Conservation (phyloP, 352 stramenopile species). For the Globisporangium barbulae region DNA sequence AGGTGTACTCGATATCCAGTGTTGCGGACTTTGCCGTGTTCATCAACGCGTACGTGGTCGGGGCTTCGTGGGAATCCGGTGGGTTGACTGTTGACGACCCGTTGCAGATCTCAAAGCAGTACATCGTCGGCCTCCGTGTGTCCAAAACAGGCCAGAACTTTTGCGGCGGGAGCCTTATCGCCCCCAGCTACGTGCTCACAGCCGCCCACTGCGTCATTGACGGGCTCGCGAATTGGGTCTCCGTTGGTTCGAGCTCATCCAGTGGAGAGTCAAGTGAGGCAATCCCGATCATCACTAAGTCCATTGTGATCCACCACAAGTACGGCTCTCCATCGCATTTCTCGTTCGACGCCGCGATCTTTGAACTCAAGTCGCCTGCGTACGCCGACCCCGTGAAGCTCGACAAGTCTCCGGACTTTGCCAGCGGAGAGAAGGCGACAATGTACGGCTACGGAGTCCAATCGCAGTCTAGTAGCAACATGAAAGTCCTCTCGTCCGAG, state of each 20-base stretch:
- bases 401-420: conserved; percentile 22
- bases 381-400: conserved; percentile 23
- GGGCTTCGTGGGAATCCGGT: conserved; percentile 19
- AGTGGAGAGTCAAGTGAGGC: conserved; percentile 21
- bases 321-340: conserved; percentile 22
- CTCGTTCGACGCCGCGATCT: conserved; percentile 31
- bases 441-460: conserved; percentile 33
- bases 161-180: conserved; percentile 38
- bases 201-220: conserved; percentile 40
- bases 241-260: conserved; percentile 23
- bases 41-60: conserved; percentile 28
- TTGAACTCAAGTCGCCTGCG: conserved; percentile 26
- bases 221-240: conserved; percentile 25
- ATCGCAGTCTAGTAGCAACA: neutral
- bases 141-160: conserved; percentile 26
- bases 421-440: conserved; percentile 14
- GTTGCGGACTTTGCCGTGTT: conserved; percentile 28
- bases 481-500: conserved; percentile 15
- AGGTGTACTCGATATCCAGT: conserved; percentile 19
- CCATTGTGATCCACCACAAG: conserved; percentile 24
- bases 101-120: conserved; percentile 16
- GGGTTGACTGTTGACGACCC: neutral
- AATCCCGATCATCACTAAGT: conserved; percentile 21
- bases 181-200: conserved; percentile 38
- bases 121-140: conserved; percentile 21